Conservation (phyloP, 129 eudicot species). For the Chrysanthemum makinoi region DNA sequence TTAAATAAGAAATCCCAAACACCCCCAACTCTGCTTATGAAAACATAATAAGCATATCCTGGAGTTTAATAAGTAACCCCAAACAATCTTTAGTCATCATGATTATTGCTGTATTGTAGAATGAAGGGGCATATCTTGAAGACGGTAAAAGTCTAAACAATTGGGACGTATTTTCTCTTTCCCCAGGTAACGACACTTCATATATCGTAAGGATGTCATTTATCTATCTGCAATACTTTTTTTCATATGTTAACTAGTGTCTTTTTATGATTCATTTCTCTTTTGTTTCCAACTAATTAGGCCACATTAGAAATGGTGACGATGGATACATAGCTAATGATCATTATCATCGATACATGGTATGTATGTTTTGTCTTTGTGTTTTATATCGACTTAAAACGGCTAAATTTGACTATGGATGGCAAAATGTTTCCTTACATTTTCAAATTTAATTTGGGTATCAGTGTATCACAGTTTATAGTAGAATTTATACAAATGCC, state of each 20-base stretch:
- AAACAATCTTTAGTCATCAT: not conserved
- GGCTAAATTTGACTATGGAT: too few species aligned
- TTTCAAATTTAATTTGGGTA: too few species aligned
- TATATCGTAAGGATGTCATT: not conserved
- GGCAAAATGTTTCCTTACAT: too few species aligned
- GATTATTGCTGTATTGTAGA: slow-evolving; percentile 35
- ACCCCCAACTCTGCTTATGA: too few species aligned
- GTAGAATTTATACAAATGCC: too few species aligned
- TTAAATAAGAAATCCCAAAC: too few species aligned
- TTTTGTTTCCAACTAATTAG: not conserved
- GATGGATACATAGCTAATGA: slow-evolving; percentile 64
- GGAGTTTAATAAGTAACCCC: too few species aligned
- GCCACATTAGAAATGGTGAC: slow-evolving; percentile 36
- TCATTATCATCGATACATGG: slow-evolving; percentile 6
- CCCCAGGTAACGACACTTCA: slow-evolving; percentile 39
- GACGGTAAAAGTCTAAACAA: slow-evolving; percentile 74
- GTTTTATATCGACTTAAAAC: too few species aligned
- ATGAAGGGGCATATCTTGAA: slow-evolving; percentile 83
- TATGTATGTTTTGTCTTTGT: too few species aligned
- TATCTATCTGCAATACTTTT: not conserved
- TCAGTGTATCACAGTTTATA: too few species aligned
- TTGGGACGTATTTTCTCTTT: slow-evolving; percentile 67
- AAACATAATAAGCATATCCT: too few species aligned
- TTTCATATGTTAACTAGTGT: not conserved
- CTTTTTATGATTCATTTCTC: not conserved